A percentile compares a stretch with the other conserved stretches of the same genome.
Conservation (phyloP, 352 stramenopile species). For the Pythium chondricola region DNA sequence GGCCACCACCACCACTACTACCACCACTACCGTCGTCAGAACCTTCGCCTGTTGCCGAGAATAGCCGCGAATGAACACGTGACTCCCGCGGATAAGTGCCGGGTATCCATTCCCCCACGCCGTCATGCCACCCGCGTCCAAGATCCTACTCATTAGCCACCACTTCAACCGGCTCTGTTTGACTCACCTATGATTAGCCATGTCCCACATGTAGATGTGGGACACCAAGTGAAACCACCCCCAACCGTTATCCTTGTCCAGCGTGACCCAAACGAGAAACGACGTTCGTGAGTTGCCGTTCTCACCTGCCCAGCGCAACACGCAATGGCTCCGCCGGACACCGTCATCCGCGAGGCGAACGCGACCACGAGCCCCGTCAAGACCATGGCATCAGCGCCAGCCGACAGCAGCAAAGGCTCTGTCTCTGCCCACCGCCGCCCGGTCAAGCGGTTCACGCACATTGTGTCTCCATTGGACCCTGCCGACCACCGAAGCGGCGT, state of each 20-base stretch:
- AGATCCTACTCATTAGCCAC: no score
- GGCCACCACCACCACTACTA: no score
- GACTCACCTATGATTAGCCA: slow-evolving; percentile 25
- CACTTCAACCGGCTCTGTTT: no score
- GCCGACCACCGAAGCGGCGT: slow-evolving; percentile 60
- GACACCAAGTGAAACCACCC: neutral
- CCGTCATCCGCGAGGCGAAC: neutral
- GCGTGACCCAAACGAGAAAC: no score
- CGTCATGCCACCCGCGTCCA: no score
- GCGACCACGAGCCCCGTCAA: neutral
- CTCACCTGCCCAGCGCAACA: no score
- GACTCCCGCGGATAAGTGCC: no score
- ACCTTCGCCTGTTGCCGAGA: no score
- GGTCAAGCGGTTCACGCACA: slow-evolving; percentile 55
- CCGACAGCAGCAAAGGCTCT: neutral
- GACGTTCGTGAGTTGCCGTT: no score
- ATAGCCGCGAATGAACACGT: no score
- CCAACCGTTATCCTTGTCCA: neutral
- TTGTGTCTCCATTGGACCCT: slow-evolving; percentile 60
- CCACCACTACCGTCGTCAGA: no score
- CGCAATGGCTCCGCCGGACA: neutral
- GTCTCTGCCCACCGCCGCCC: slow-evolving; percentile 4
- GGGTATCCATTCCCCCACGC: no score
- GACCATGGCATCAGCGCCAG: neutral
- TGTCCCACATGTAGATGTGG: slow-evolving; percentile 13